phyloP scores from a whole-genome alignment of 1,284 basidiomycete genomes.

The Salmacisia buchloeana region DNA sequence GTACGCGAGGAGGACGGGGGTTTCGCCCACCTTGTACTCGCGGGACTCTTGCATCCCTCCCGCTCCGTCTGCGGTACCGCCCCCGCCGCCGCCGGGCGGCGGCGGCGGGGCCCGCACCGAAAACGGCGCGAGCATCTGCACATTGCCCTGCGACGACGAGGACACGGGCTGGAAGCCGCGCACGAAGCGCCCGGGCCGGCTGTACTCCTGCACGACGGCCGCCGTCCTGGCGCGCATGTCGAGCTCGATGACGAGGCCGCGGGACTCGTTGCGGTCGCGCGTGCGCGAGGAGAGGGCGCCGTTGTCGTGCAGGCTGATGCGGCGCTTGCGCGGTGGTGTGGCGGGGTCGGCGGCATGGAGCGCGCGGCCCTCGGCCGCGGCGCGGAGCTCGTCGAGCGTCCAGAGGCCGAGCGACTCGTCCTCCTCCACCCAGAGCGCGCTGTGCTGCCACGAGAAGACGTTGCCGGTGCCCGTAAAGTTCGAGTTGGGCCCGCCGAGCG shows the following conservation, averaged over 20 bases:
- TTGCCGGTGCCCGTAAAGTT: conserved; percentile 6
- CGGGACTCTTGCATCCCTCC: no score
- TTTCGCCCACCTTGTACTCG: neutral
- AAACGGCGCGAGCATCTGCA: neutral
- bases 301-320: conserved; percentile 6
- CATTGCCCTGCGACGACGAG: neutral
- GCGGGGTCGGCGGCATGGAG: neutral
- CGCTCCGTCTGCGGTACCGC: neutral
- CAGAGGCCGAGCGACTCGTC: neutral
- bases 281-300: neutral
- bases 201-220: neutral
- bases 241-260: conserved; percentile 5
- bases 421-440: conserved; percentile 1
- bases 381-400: neutral
- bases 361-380: neutral
- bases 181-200: neutral
- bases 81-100: no score
- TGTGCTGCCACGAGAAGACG: conserved; percentile 1
- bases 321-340: neutral
- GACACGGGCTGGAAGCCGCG: neutral
- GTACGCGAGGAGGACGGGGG: neutral
- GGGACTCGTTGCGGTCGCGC: neutral
- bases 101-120: neutral
- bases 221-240: conserved; percentile 5
- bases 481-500: neutral